A percentile compares a stretch with the other conserved stretches of the same genome.
Evolutionary conservation across 768 basidiomycete species (phyloP).

Genomic region (Clitopilus hobsonii): DNA sequence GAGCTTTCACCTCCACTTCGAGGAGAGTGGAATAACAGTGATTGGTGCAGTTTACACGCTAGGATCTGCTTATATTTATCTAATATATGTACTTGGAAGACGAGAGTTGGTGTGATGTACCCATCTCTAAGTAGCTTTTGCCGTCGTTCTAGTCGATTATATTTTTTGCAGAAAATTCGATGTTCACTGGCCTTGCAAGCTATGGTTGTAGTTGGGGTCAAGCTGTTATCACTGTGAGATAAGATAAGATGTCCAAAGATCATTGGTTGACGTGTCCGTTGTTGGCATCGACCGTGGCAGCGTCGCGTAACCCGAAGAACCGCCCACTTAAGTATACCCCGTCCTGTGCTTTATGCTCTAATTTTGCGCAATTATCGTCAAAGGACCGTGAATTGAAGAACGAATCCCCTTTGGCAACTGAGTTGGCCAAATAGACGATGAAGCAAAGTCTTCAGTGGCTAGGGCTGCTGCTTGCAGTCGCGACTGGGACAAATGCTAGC

Average conservation of each 20-base stretch:
- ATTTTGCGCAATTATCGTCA: background rate
- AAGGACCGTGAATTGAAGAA: background rate
- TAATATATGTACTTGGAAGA: no score
- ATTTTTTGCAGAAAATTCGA: no score
- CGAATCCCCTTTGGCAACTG: background rate
- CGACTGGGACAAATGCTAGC: constrained; percentile 9
- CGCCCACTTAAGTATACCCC: background rate
- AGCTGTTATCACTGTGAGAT: background rate
- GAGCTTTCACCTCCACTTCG: no score
- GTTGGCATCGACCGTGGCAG: background rate
- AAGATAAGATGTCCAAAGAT: background rate
- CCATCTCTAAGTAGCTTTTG: no score
- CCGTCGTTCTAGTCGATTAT: no score
- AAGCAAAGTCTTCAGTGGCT: constrained; percentile 12
- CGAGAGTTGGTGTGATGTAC: no score
- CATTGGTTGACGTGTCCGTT: constrained; percentile 4
- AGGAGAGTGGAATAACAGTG: no score
- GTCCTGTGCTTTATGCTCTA: constrained; percentile 3
- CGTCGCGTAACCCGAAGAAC: background rate
- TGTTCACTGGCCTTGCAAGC: no score
- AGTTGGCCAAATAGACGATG: constrained; percentile 6
- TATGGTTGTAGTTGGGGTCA: no score
- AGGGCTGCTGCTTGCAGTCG: constrained; percentile 8
- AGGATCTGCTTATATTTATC: no score
- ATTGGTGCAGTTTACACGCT: no score